Evolutionary conservation across 73 alveolate genomes (phyloP), one percentile per base, ranked within the genome.

Genomic region (Durusdinium trenchii): DNA sequence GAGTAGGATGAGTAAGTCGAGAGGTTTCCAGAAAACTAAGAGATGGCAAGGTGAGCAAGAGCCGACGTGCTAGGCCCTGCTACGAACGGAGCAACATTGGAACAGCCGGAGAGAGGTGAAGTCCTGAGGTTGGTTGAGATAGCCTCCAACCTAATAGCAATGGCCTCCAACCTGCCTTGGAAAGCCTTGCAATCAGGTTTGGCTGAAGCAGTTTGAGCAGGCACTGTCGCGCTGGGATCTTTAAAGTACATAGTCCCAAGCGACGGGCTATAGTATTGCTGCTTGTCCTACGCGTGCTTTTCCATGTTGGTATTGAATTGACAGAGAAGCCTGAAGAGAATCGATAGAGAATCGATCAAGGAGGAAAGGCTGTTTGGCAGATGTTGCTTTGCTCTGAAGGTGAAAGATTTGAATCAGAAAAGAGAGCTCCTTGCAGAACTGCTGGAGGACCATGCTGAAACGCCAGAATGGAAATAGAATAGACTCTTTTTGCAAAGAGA

Each of bases 201-300:
- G 97, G 97, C 97, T 91, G 76, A 91, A 91, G 75, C 97, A 91
- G 57, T 91, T 91, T 16, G 97, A 91, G 97, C 97, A 91, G 97
- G 97, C 87, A 18, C 38, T 7, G 81, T 36, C 20, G 35, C 71
- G 45, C 16, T 45, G 73, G 9, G 20, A 40, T 16, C 38, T 61
- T 78, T 78, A 28, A 5, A 12, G 35, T 16, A 14, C 87, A 78
- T 42, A 43, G 51, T 7, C 43, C 9, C 61, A 43, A 30, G 3
- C 10, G 40, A 12, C 6, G 86, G 3, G 57, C 0, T 20, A 35
- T 79, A 6, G 64, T 79, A 26, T 14, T 36, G 6, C 1, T 28
- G 54, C 38, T 28, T 36, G 18, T 43, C 36, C 36, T 3, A 30
- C 18, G 87, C 38, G 36, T 6, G 26, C 42, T 28, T 35, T 60